Evolutionary conservation across 2,329 filamentous ascomycete species (phyloP).

Genomic region (Graphilbum sp.): DNA sequence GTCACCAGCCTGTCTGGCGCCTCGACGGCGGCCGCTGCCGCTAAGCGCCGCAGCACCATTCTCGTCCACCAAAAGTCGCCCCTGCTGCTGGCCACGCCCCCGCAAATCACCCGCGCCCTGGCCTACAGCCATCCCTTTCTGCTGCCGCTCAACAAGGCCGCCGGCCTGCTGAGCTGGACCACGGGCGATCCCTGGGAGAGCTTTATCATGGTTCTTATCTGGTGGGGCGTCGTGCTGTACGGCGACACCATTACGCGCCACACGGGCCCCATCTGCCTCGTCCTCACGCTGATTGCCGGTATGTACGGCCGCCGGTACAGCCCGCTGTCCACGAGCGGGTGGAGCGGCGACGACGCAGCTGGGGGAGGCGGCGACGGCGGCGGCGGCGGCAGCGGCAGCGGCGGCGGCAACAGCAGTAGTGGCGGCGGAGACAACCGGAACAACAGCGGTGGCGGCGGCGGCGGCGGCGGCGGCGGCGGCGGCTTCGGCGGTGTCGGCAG

Average conservation of each 20-base stretch:
- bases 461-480: slow-evolving; percentile 1
- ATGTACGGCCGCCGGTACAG: slow-evolving; percentile 90
- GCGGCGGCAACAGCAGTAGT: slow-evolving; percentile 30
- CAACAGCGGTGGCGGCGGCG: slow-evolving; percentile 18
- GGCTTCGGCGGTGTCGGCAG: slow-evolving; percentile 6
- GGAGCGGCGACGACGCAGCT: slow-evolving; percentile 33
- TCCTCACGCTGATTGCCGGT: slow-evolving; percentile 63
- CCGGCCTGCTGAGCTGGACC: slow-evolving; percentile 83
- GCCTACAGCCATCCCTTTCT: slow-evolving; percentile 95
- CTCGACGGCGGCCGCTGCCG: slow-evolving; percentile 37
- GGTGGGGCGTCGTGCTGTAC: slow-evolving; percentile 78
- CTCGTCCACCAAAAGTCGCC: slow-evolving; percentile 96
- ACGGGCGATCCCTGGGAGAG: slow-evolving; percentile 92
- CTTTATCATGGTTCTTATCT: slow-evolving; percentile 70
- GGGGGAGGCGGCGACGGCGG: slow-evolving; percentile 10
- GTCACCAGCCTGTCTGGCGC: slow-evolving; percentile 51
- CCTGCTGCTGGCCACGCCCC: slow-evolving; percentile 79
- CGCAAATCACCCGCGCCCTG: slow-evolving; percentile 82
- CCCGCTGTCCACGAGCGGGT: slow-evolving; percentile 72
- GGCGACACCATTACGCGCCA: slow-evolving; percentile 68
- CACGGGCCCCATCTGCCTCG: slow-evolving; percentile 70
- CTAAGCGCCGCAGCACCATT: slow-evolving; percentile 73
- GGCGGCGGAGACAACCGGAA: background rate
- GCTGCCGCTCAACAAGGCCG: slow-evolving; percentile 70
- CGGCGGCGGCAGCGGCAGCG: slow-evolving; percentile 30